phyloP scores from a whole-genome alignment of 495 filamentous ascomycete species.

The Penicillium flavigenum region DNA sequence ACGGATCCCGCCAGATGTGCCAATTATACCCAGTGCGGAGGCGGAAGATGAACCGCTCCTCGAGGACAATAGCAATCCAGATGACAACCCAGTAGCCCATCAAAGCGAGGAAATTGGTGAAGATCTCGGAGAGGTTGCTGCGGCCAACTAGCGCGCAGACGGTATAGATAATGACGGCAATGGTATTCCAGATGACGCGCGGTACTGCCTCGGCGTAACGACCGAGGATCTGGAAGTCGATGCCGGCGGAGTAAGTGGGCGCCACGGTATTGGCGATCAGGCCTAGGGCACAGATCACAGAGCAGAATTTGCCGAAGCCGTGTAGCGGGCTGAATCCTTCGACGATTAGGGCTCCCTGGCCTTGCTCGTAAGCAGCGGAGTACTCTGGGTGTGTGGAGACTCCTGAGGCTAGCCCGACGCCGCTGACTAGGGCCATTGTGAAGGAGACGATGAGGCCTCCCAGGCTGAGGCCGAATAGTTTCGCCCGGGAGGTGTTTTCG shows the following conservation, averaged over 20 bases:
- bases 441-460: constrained; percentile 55
- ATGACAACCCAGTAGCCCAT: constrained; percentile 75
- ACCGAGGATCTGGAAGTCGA: constrained; percentile 68
- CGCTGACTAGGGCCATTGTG: constrained; percentile 61
- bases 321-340: constrained; percentile 61
- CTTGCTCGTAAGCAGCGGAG: constrained; percentile 50
- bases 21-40: constrained; percentile 54
- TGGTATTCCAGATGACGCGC: constrained; percentile 61
- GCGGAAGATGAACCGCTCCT: constrained; percentile 66
- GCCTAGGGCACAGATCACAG: constrained; percentile 67
- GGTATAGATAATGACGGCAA: constrained; percentile 59
- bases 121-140: constrained; percentile 60
- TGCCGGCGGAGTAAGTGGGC: constrained; percentile 66
- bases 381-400: constrained; percentile 53
- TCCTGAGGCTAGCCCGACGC: constrained; percentile 68
- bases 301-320: constrained; percentile 70
- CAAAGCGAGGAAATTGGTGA: constrained; percentile 68
- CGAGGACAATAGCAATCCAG: constrained; percentile 61
- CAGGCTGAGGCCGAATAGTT: constrained; percentile 40
- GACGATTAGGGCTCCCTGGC: constrained; percentile 59
- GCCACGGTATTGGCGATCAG: constrained; percentile 70
- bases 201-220: constrained; percentile 56
- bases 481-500: constrained; percentile 43
- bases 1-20: constrained; percentile 58
- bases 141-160: constrained; percentile 65